Percentiles rank a stretch among this genome's conserved stretches.
Conservation (phyloP, 768 basidiomycete species). For the Suillus lakei region DNA sequence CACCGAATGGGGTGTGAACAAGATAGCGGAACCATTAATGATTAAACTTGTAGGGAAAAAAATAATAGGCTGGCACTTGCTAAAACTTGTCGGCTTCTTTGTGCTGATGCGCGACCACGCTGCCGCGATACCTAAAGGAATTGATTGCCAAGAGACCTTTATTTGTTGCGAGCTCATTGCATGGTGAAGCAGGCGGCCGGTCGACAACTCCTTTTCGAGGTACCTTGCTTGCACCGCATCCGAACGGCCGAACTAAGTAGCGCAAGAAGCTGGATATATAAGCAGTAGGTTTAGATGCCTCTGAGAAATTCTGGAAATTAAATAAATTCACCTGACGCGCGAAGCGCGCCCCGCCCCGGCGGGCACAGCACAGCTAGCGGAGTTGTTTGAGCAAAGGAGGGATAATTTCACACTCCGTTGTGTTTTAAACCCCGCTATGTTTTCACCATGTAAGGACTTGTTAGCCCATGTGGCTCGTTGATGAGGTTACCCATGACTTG, state of each 20-base stretch:
- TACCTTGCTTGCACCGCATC: not conserved
- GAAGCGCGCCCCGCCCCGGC: not conserved
- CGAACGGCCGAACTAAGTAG: not conserved
- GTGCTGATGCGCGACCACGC: not conserved
- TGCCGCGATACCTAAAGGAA: not conserved
- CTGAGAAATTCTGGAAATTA: not conserved
- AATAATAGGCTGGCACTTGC: slow-evolving; percentile 3
- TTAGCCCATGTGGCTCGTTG: not conserved
- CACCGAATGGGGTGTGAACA: slow-evolving; percentile 6
- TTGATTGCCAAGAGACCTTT: not conserved
- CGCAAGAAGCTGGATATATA: too few species aligned
- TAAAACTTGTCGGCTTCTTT: slow-evolving; percentile 6
- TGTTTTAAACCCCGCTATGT: not conserved
- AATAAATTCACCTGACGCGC: not conserved
- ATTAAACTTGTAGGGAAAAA: not conserved
- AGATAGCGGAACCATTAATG: slow-evolving; percentile 7
- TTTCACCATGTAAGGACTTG: not conserved
- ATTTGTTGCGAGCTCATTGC: slow-evolving; percentile 8
- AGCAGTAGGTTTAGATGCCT: not conserved
- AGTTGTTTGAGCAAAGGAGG: not conserved
- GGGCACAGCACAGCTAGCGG: not conserved
- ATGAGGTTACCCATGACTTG: not conserved
- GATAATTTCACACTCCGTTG: not conserved
- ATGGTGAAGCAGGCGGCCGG: not conserved
- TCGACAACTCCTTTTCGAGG: not conserved